Evolutionary conservation across 805 yeast genomes (phyloP).

Genomic region (Zygotorulaspora danielsina): DNA sequence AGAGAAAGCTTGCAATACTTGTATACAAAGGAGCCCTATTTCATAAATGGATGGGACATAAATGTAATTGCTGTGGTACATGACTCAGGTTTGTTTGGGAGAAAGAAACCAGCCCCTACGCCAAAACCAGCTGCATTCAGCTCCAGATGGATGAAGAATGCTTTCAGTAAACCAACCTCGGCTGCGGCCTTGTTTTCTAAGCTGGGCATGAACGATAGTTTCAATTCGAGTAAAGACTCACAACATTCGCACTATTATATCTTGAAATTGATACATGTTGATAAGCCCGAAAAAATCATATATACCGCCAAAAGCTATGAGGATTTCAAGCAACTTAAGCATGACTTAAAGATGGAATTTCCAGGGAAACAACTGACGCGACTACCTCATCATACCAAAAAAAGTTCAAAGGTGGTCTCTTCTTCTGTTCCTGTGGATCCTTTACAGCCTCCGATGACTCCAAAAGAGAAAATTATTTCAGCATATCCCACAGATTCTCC

Average conservation of each 20-base stretch:
- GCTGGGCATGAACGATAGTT: constrained; percentile 20
- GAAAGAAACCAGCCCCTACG: constrained; percentile 3
- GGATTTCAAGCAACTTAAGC: constrained; percentile 60
- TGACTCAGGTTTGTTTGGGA: constrained; percentile 19
- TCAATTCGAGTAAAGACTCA: constrained; percentile 10
- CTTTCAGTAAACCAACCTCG: constrained; percentile 20
- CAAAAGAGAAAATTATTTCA: constrained; percentile 19
- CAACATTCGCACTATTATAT: constrained; percentile 42
- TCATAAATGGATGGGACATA: constrained; percentile 53
- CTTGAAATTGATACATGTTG: constrained; percentile 40
- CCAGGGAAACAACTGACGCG: constrained; percentile 66
- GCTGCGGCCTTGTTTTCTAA: constrained; percentile 29
- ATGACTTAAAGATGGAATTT: constrained; percentile 47
- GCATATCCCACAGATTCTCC: constrained; percentile 15
- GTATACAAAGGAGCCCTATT: constrained; percentile 33
- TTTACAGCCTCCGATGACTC: constrained; percentile 11
- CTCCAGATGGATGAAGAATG: constrained; percentile 31
- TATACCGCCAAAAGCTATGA: constrained; percentile 60
- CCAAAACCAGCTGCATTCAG: constrained; percentile 8
- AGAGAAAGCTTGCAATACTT: constrained; percentile 37
- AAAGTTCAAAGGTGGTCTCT: constrained; percentile 31
- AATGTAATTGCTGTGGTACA: constrained; percentile 62
- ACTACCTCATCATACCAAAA: constrained; percentile 53
- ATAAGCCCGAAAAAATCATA: constrained; percentile 31
- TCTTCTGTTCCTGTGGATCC: constrained; percentile 5